These are phyloP conservation scores for Phycomyces blakesleeanus DNA, from an alignment of 192 early-diverging fungal genomes.

Conservation along the genomic window DNA sequence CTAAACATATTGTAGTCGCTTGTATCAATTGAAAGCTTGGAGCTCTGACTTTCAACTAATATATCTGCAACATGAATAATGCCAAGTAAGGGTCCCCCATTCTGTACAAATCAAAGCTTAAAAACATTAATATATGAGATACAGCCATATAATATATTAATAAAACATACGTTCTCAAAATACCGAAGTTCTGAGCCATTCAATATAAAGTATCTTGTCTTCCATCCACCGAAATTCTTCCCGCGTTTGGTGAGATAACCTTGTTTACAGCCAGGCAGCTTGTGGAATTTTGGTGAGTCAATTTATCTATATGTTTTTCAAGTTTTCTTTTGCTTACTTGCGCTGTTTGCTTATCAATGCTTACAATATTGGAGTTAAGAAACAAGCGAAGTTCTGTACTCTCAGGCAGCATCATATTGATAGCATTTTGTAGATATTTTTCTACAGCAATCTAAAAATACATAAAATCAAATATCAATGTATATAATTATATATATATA, in stretches of 20 bases:
- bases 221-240: slow-evolving; percentile 98
- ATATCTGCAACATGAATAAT: slow-evolving; percentile 75
- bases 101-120: slow-evolving; percentile 20
- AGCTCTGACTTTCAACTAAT: slow-evolving; percentile 56
- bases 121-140: slow-evolving; percentile 32
- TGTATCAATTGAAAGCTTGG: slow-evolving; percentile 12
- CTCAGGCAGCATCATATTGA: slow-evolving; percentile 55
- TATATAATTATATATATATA: no score
- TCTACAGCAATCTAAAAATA: slow-evolving; percentile 58
- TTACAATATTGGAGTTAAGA: slow-evolving; percentile 61
- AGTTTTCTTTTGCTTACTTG: slow-evolving; percentile 13
- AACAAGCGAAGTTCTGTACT: slow-evolving; percentile 68
- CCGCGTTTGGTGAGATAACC: slow-evolving; percentile 91
- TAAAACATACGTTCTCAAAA: slow-evolving; percentile 58
- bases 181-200: slow-evolving; percentile 72
- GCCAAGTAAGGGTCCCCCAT: slow-evolving; percentile 67
- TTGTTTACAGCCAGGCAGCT: slow-evolving; percentile 66
- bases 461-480: neutral
- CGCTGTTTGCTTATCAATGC: slow-evolving; percentile 30
- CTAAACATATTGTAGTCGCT: slow-evolving; percentile 30
- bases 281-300: slow-evolving; percentile 10
- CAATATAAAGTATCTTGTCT: slow-evolving; percentile 82
- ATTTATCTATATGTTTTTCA: neutral
- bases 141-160: slow-evolving; percentile 1
- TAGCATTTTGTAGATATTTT: slow-evolving; percentile 72